phyloP scores from a whole-genome alignment of 1,284 basidiomycete species.

The Cutaneotrichosporon mucoides region DNA sequence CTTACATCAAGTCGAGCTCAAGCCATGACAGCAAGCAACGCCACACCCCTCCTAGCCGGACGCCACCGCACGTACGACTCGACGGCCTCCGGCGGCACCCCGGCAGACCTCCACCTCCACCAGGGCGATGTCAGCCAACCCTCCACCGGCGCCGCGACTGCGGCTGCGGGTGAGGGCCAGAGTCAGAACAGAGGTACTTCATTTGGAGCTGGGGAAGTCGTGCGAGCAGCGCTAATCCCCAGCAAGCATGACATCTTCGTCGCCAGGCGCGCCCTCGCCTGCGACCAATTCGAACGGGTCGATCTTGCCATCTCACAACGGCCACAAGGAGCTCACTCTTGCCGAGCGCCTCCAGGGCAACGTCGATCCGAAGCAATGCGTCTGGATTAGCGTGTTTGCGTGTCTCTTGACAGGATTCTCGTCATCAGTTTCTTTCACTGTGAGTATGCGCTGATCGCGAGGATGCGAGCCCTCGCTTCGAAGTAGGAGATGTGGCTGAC shows the following conservation, averaged over 20 bases:
- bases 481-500: not conserved
- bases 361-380: constrained; percentile 59
- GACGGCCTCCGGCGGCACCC: not conserved
- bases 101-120: not conserved
- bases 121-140: not conserved
- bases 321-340: no score
- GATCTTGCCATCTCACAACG: no score
- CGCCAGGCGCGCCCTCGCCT: no score
- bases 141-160: no score
- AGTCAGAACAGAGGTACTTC: no score
- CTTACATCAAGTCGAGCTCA: not conserved
- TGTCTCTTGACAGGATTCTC: constrained; percentile 86
- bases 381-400: constrained; percentile 63
- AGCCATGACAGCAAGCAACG: not conserved
- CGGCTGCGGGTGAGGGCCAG: no score
- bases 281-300: no score
- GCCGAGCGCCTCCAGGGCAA: no score
- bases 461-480: no score
- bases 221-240: no score
- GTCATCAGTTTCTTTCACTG: constrained; percentile 67
- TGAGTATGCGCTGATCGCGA: constrained; percentile 8
- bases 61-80: not conserved
- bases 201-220: no score
- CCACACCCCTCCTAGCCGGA: not conserved
- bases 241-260: no score